A percentile compares a stretch with the other conserved stretches of the same genome.
phyloP scores from a whole-genome alignment of 2,329 filamentous ascomycete genomes.

The Pseudogymnoascus sp. region DNA sequence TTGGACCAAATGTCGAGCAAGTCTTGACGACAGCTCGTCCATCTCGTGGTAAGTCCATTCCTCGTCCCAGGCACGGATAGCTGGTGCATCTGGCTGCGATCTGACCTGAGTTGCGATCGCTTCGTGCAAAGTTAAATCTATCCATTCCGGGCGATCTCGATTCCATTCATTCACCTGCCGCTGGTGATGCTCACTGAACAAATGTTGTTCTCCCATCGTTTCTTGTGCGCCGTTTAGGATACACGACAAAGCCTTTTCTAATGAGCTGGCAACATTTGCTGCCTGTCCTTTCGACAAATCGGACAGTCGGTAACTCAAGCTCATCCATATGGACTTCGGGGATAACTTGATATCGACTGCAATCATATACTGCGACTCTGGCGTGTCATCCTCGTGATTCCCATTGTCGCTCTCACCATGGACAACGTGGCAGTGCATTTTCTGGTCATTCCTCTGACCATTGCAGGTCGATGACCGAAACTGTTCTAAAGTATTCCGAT shows the following conservation, averaged over 20 bases:
- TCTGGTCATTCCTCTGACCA: neutral
- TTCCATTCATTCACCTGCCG: conserved; percentile 1
- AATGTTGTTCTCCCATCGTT: neutral
- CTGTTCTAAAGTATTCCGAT: too few species aligned
- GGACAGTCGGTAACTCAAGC: neutral
- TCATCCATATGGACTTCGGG: neutral
- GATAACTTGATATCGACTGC: neutral
- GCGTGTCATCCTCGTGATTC: neutral
- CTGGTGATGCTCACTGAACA: neutral
- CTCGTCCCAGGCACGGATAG: conserved; percentile 18
- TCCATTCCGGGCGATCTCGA: conserved; percentile 9
- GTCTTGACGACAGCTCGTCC: conserved; percentile 10
- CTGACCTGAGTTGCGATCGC: conserved; percentile 11
- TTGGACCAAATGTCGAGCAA: conserved; percentile 13
- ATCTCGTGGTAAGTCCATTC: conserved; percentile 17
- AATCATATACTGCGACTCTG: conserved; percentile 5
- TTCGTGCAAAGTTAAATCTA: conserved; percentile 7
- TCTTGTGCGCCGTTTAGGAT: neutral
- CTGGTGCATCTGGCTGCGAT: conserved; percentile 11
- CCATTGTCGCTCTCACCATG: neutral
- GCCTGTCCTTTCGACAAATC: neutral
- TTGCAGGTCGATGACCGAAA: neutral
- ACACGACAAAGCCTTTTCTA: neutral
- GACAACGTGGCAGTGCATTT: neutral
- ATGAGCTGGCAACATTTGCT: neutral